These are phyloP conservation scores for Pyrrhoderma lamaoense DNA, from an alignment of 1,284 basidiomycete genomes.

Conservation along the genomic window DNA sequence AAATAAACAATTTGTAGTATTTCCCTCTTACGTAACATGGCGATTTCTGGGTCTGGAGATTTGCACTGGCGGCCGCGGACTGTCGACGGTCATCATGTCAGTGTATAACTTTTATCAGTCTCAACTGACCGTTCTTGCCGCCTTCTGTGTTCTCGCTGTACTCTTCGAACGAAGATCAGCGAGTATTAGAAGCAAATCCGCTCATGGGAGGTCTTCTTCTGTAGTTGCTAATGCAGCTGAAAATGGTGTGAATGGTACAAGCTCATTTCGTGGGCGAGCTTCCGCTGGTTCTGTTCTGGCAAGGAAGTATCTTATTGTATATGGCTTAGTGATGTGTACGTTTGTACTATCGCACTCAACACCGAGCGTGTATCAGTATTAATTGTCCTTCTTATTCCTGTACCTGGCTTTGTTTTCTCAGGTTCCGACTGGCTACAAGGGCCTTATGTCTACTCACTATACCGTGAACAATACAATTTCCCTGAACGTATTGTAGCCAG, in stretches of 20 bases:
- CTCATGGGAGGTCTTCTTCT: conserved; percentile 21
- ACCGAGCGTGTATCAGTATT: neutral
- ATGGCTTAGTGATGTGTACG: conserved; percentile 67
- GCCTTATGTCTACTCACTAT: conserved; percentile 67
- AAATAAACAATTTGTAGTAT: no score
- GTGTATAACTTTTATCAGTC: conserved; percentile 42
- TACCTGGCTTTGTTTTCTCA: conserved; percentile 25
- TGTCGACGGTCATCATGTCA: conserved; percentile 1
- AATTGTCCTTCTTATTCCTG: neutral
- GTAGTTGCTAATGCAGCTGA: conserved; percentile 27
- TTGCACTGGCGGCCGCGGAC: no score
- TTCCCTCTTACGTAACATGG: no score
- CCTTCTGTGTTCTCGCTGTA: conserved; percentile 39
- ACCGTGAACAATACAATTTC: conserved; percentile 59
- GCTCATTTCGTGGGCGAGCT: conserved; percentile 4
- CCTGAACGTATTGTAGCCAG: conserved; percentile 57
- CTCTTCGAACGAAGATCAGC: conserved; percentile 41
- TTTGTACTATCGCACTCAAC: conserved; percentile 3
- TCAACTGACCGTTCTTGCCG: conserved; percentile 40
- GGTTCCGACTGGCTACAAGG: conserved; percentile 77
- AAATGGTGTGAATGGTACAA: conserved; percentile 26
- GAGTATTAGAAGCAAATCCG: conserved; percentile 16
- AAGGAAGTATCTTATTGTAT: conserved; percentile 56
- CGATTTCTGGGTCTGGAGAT: no score
- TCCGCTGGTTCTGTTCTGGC: conserved; percentile 32